phyloP scores from a whole-genome alignment of 805 yeast species.

The Metschnikowia drakensbergensis region DNA sequence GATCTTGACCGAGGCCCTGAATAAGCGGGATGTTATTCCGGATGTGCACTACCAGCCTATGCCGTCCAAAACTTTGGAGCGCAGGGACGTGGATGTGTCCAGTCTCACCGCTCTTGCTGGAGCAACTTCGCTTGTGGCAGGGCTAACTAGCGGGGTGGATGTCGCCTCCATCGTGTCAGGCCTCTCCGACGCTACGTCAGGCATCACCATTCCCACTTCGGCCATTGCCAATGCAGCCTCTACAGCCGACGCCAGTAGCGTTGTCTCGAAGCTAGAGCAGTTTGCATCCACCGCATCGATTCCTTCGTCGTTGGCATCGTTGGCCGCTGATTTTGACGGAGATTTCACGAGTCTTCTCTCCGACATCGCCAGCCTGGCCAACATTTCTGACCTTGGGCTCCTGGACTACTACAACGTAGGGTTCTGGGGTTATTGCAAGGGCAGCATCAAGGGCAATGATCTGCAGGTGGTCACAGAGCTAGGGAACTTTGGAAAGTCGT shows the following conservation, averaged over 20 bases:
- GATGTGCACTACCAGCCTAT: neutral
- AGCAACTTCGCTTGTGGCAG: conserved; percentile 2
- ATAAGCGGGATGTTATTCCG: neutral
- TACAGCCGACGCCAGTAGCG: conserved; percentile 6
- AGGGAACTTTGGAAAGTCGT: conserved; percentile 18
- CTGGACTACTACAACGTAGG: conserved; percentile 39
- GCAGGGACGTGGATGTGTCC: conserved; percentile 2
- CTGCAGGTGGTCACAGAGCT: conserved; percentile 5
- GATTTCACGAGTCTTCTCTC: conserved; percentile 18
- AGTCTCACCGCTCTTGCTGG: conserved; percentile 7
- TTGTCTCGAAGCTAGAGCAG: conserved; percentile 11
- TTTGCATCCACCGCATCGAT: conserved; percentile 15
- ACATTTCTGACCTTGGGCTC: conserved; percentile 34
- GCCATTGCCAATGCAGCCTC: conserved; percentile 6
- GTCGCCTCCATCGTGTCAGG: conserved; percentile 8
- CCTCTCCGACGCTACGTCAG: conserved; percentile 5
- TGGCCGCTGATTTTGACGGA: conserved; percentile 11
- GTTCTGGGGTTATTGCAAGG: conserved; percentile 45
- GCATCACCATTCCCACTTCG: conserved; percentile 8
- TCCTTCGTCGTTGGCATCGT: conserved; percentile 15
- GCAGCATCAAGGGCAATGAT: conserved; percentile 15
- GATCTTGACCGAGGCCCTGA: conserved; percentile 20
- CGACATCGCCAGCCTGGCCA: conserved; percentile 20
- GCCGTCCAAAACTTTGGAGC: conserved; percentile 7
- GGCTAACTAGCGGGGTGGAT: conserved; percentile 2